Conservation (phyloP, 345 rosid species). For the Euphorbia pulcherrima region DNA sequence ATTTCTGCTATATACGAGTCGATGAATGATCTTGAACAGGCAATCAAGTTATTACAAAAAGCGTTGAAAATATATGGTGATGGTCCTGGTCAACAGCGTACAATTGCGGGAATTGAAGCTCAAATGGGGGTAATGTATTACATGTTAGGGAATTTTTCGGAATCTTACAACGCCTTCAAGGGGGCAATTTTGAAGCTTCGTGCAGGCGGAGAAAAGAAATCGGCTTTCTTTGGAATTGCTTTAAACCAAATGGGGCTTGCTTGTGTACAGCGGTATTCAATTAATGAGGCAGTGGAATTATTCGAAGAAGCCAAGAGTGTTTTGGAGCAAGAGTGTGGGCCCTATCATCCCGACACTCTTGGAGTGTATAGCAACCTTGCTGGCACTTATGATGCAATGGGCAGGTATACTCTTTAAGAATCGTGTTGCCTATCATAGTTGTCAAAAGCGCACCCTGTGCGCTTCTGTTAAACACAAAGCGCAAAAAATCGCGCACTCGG, state of each 20-base stretch:
- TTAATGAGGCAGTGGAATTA: conserved; percentile 78
- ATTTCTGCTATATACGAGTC: conserved; percentile 83
- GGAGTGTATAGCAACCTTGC: conserved; percentile 92
- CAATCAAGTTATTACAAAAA: conserved; percentile 59
- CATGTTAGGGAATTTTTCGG: conserved; percentile 71
- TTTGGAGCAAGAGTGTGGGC: conserved; percentile 78
- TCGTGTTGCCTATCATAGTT: background rate
- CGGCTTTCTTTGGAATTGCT: conserved; percentile 75
- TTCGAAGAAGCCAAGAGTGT: conserved; percentile 85
- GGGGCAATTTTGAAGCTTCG: conserved; percentile 66
- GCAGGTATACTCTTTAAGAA: conserved; percentile 48
- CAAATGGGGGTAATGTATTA: conserved; percentile 88
- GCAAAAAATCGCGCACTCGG: too few relatives aligned
- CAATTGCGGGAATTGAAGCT: conserved; percentile 84
- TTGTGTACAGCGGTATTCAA: conserved; percentile 64
- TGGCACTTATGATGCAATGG: conserved; percentile 96
- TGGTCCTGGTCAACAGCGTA: conserved; percentile 70
- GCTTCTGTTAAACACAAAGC: too few relatives aligned
- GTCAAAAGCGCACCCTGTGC: too few relatives aligned
- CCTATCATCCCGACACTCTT: conserved; percentile 84
- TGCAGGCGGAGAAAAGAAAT: conserved; percentile 69
- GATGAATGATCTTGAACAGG: conserved; percentile 64
- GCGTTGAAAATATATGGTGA: conserved; percentile 57
- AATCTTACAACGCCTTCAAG: conserved; percentile 64
- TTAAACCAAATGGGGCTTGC: conserved; percentile 91